phyloP scores from a whole-genome alignment of 2,329 filamentous ascomycete genomes.

The Fusarium tuaranense region DNA sequence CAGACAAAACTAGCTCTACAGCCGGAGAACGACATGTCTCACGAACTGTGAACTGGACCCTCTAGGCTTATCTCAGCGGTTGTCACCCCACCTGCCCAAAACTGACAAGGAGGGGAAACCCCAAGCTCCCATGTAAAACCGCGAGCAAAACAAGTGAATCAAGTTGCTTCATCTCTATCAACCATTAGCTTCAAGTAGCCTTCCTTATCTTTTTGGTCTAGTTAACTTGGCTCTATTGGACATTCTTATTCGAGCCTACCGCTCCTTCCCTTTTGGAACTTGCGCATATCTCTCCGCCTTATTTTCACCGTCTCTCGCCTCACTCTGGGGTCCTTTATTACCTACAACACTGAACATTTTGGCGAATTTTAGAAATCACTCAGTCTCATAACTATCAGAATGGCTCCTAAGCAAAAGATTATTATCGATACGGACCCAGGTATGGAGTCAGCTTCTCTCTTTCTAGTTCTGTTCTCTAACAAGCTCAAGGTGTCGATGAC shows the following conservation, averaged over 20 bases:
- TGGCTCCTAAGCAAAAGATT: conserved; percentile 79
- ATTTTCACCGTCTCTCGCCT: neutral
- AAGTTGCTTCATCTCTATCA: conserved; percentile 11
- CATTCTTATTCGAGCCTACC: neutral
- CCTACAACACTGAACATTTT: neutral
- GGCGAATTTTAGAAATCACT: neutral
- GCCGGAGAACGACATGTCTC: neutral
- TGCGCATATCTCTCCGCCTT: neutral
- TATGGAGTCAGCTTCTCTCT: conserved; percentile 50
- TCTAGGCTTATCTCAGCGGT: conserved; percentile 42
- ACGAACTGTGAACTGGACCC: conserved; percentile 3
- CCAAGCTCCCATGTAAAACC: neutral
- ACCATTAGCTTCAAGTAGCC: conserved; percentile 6
- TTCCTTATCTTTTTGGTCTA: neutral
- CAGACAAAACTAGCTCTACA: neutral
- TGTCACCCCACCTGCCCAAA: conserved; percentile 40
- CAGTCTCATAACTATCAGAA: conserved; percentile 10
- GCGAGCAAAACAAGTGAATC: conserved; percentile 5
- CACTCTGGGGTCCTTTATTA: neutral
- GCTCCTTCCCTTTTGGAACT: neutral
- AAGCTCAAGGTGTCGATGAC: conserved; percentile 80
- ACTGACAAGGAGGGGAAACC: conserved; percentile 41
- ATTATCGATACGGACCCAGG: conserved; percentile 97
- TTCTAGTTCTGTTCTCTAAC: conserved; percentile 1
- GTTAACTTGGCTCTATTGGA: neutral